A percentile compares a stretch with the other conserved stretches of the same genome.
Conservation (phyloP, 768 basidiomycete species). For the Cubamyces sp. region DNA sequence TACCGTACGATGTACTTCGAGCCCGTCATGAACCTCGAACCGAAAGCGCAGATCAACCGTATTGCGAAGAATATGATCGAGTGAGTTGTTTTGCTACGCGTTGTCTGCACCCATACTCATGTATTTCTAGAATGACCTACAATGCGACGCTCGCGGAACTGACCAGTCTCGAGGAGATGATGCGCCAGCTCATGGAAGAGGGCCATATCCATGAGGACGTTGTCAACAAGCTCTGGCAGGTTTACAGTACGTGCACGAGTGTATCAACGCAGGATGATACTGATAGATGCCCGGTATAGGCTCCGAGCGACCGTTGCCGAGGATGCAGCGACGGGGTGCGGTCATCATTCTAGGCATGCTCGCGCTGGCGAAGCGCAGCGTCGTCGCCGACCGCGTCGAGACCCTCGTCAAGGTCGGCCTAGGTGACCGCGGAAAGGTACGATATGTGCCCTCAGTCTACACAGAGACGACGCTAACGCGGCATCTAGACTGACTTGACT, state of each 20-base stretch:
- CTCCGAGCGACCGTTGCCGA: conserved; percentile 72
- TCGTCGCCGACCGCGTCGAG: conserved; percentile 84
- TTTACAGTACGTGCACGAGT: conserved; percentile 71
- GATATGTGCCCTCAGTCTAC: conserved; percentile 6
- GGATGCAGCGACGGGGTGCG: conserved; percentile 87
- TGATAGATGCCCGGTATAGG: conserved; percentile 47
- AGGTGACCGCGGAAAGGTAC: conserved; percentile 81
- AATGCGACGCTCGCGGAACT: conserved; percentile 92
- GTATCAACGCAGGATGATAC: background rate
- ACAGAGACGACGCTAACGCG: conserved; percentile 1
- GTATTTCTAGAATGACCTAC: conserved; percentile 74
- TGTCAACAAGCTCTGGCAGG: conserved; percentile 91
- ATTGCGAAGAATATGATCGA: conserved; percentile 98
- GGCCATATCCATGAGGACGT: conserved; percentile 83
- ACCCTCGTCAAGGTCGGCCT: conserved; percentile 85
- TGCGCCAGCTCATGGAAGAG: conserved; percentile 95
- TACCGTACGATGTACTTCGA: conserved; percentile 92
- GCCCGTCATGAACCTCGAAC: conserved; percentile 66
- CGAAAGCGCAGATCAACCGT: conserved; percentile 86
- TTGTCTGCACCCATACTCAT: background rate
- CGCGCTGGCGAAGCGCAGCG: conserved; percentile 77
- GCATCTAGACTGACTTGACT: conserved; percentile 74
- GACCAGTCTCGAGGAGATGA: conserved; percentile 94
- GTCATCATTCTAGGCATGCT: conserved; percentile 98
- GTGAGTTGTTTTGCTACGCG: conserved; percentile 49